A percentile compares a stretch with the other conserved stretches of the same genome.
These are phyloP conservation scores for Stachybotrys chlorohalonatus DNA, from an alignment of 2,329 filamentous ascomycete genomes.

Conservation along the genomic window DNA sequence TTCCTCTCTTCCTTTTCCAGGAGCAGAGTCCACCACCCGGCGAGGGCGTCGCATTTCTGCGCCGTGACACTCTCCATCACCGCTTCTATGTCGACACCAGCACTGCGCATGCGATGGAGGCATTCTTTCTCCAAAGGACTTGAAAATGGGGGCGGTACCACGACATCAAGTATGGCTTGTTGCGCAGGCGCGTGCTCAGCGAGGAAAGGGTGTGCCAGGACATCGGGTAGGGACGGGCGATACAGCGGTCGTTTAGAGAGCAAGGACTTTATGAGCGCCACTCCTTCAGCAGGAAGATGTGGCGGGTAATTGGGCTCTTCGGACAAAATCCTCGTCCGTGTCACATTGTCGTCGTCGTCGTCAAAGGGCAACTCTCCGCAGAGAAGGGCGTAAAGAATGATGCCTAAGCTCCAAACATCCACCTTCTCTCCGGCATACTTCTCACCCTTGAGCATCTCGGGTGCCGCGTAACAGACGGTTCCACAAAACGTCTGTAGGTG, in stretches of 20 bases:
- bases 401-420: slow-evolving; percentile 86
- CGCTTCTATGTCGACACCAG: slow-evolving; percentile 87
- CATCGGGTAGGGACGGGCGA: slow-evolving; percentile 73
- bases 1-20: slow-evolving; percentile 94
- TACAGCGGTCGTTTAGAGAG: slow-evolving; percentile 84
- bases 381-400: slow-evolving; percentile 75
- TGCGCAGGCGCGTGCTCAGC: slow-evolving; percentile 80
- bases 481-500: slow-evolving; percentile 97
- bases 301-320: slow-evolving; percentile 82
- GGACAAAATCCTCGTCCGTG: slow-evolving; percentile 73
- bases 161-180: slow-evolving; percentile 77
- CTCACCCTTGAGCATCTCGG: slow-evolving; percentile 96
- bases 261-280: slow-evolving; percentile 66
- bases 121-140: slow-evolving; percentile 85
- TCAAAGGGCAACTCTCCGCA: slow-evolving; percentile 89
- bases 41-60: slow-evolving; percentile 80
- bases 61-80: slow-evolving; percentile 91
- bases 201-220: slow-evolving; percentile 81
- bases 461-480: slow-evolving; percentile 94
- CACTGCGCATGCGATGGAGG: slow-evolving; percentile 82
- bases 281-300: slow-evolving; percentile 67
- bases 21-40: slow-evolving; percentile 92
- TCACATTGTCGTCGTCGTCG: slow-evolving; percentile 85
- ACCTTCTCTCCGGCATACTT: slow-evolving; percentile 98
- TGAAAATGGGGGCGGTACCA: slow-evolving; percentile 73